These are phyloP conservation scores for Potentilla sterilis DNA, from an alignment of 306 rosid genomes.

Conservation along the genomic window DNA sequence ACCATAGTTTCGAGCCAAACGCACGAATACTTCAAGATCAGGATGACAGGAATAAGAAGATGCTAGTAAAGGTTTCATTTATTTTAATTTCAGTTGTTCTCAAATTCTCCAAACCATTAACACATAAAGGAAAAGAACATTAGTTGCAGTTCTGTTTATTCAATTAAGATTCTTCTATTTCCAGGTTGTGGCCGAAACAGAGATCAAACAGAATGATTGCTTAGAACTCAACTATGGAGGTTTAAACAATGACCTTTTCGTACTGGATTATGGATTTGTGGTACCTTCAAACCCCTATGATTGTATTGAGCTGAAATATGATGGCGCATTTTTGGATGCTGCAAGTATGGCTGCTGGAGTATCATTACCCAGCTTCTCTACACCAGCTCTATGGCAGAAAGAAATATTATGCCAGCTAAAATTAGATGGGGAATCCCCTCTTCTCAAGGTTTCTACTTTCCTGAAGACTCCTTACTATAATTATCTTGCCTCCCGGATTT, in stretches of 20 bases:
- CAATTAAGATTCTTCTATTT: slow-evolving; percentile 19
- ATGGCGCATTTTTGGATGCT: slow-evolving; percentile 84
- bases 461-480: neutral
- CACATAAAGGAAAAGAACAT: slow-evolving; percentile 3
- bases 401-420: slow-evolving; percentile 59
- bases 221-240: slow-evolving; percentile 72
- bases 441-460: slow-evolving; percentile 64
- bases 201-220: slow-evolving; percentile 55
- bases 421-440: slow-evolving; percentile 69
- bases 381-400: slow-evolving; percentile 83
- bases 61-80: slow-evolving; percentile 62
- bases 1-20: slow-evolving; percentile 87
- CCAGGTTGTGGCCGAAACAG: slow-evolving; percentile 88
- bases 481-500: neutral
- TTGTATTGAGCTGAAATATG: slow-evolving; percentile 78
- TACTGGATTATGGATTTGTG: slow-evolving; percentile 91
- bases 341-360: slow-evolving; percentile 90
- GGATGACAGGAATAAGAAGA: slow-evolving; percentile 37
- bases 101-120: neutral
- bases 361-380: slow-evolving; percentile 61
- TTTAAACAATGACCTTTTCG: slow-evolving; percentile 76
- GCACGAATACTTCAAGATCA: slow-evolving; percentile 78
- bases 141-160: slow-evolving; percentile 10
- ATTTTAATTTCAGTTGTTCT: neutral
- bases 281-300: slow-evolving; percentile 76